phyloP scores from a whole-genome alignment of 2,329 filamentous ascomycete genomes.

The Aspergillus texensis region DNA sequence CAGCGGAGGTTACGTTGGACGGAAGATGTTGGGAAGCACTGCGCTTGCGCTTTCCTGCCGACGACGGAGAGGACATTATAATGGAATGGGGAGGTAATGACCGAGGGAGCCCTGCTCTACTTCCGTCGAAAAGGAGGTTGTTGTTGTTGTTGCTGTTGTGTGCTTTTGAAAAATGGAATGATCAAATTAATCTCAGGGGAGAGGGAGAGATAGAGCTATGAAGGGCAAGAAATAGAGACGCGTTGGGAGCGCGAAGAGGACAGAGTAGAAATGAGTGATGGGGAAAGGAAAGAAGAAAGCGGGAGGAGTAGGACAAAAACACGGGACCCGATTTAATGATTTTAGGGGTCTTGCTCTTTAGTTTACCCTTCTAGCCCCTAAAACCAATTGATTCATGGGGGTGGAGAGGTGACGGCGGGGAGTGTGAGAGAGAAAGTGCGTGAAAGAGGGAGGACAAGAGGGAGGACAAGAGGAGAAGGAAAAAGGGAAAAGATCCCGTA shows the following conservation, averaged over 20 bases:
- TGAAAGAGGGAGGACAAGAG: not conserved
- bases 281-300: slow-evolving; percentile 16
- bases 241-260: slow-evolving; percentile 2
- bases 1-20: slow-evolving; percentile 55
- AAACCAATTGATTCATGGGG: not conserved
- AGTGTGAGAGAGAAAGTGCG: not conserved
- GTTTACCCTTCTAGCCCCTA: not conserved
- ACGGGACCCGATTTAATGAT: slow-evolving; percentile 6
- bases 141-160: not conserved
- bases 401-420: slow-evolving; percentile 1
- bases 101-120: slow-evolving; percentile 28
- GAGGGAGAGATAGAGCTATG: not conserved
- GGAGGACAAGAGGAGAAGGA: not conserved
- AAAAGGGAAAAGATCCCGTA: not conserved
- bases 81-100: slow-evolving; percentile 21
- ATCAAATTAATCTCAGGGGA: not conserved
- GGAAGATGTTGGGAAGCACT: slow-evolving; percentile 47
- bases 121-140: slow-evolving; percentile 16
- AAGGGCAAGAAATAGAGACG: slow-evolving; percentile 9
- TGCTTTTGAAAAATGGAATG: not conserved
- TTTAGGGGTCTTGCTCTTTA: slow-evolving; percentile 4
- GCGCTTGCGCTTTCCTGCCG: slow-evolving; percentile 78
- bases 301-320: slow-evolving; percentile 15
- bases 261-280: slow-evolving; percentile 10
- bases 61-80: slow-evolving; percentile 63